Base-by-base conservation (phyloP, 225 moss, liverwort and hornwort genomes). In the Rhytidiadelphus loreus region DNA sequence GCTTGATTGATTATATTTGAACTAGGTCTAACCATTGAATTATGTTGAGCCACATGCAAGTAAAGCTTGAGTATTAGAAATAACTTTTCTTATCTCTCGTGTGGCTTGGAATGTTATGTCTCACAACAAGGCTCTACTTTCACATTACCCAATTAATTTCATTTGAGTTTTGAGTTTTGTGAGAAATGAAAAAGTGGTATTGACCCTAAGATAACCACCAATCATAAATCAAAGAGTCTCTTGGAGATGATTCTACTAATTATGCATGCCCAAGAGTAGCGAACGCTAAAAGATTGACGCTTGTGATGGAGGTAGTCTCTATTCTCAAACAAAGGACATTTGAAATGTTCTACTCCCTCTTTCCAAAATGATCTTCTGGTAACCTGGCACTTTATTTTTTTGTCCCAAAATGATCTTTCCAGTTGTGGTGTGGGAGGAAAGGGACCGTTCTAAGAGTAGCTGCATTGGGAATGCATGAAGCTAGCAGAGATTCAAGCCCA, bases 361-460 rank as follows among this genome's bases (percentile, higher is more conserved):
- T 23, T 2, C 13, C 7, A 4, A n/a, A 68, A n/a, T 22, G 6
- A 37, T 66, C 37, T 37, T 37, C 1, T 6, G 1, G 4, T 37
- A 21, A 66, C 3, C 16, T n/a, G n/a, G n/a, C 3, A 9, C 2
- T 21, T 66, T 12, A n/a, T 7, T n/a, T n/a, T 65, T 69, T 13
- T 13, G 24, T 23, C 4, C 2, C 13, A 4, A 69, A 23, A 69
- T 39, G 39, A 70, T 70, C 25, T 41, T 70, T 15, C 41, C 41
- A 0, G 0, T 70, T 25, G 7, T 8, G 4, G n/a, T 68, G 23
- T 13, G 3, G 11, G 39, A 24, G 4, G 39, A 69, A 69, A 21
- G 24, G 13, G 24, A 4, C 39, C n/a, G 1, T 12, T 39, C 0
- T 1, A 0, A 39, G 7, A 39, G 39, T 4, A 3, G 23, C 1